These are phyloP conservation scores for Sporothrix globosa DNA, from an alignment of 2,329 filamentous ascomycete species.

Conservation along the genomic window DNA sequence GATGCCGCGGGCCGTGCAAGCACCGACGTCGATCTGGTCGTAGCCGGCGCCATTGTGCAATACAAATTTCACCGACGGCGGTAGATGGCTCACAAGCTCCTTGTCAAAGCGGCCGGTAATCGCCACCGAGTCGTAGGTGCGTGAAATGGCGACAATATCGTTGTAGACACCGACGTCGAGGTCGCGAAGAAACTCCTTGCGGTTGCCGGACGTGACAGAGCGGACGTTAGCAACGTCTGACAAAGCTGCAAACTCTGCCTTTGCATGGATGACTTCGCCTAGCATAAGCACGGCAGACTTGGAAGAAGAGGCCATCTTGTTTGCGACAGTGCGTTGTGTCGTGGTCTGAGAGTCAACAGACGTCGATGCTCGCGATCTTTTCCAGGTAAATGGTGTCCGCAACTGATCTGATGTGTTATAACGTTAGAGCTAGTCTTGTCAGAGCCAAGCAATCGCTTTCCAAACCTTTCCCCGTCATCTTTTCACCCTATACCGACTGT, in stretches of 20 bases:
- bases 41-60: conserved; percentile 54
- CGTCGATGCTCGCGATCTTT: background rate
- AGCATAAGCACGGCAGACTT: conserved; percentile 30
- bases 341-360: background rate
- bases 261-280: conserved; percentile 21
- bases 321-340: background rate
- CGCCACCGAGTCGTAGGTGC: conserved; percentile 21
- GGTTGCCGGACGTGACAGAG: conserved; percentile 21
- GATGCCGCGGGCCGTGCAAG: conserved; percentile 62
- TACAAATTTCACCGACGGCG: conserved; percentile 40
- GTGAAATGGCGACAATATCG: conserved; percentile 25
- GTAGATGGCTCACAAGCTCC: conserved; percentile 21
- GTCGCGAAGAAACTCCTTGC: conserved; percentile 24
- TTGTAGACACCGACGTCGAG: conserved; percentile 26
- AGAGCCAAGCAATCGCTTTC: background rate
- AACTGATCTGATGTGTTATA: background rate
- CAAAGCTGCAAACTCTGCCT: conserved; percentile 13
- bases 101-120: conserved; percentile 26
- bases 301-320: background rate
- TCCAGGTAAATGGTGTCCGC: background rate
- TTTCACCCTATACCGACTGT: background rate
- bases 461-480: background rate
- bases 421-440: too few species aligned
- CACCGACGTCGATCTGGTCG: conserved; percentile 68
- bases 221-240: conserved; percentile 21